phyloP scores from a whole-genome alignment of 2,329 filamentous ascomycete species.

The Claviceps maximensis region DNA sequence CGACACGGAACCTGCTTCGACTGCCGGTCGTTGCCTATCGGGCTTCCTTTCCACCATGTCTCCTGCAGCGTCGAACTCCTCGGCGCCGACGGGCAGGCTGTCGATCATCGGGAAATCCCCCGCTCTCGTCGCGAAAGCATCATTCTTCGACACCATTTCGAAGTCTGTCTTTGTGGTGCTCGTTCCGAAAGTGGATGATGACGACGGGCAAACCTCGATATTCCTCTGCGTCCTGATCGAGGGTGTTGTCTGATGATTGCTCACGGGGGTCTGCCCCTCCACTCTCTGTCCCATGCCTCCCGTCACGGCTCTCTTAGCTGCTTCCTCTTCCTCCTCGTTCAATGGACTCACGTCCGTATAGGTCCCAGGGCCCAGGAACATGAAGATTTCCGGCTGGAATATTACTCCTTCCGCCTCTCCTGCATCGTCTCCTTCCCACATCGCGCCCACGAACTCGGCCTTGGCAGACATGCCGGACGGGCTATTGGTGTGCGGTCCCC shows the following conservation, averaged over 20 bases:
- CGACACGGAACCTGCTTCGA: background rate
- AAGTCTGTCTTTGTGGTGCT: too few relatives aligned
- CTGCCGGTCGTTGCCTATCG: background rate
- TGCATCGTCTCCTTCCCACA: constrained; percentile 21
- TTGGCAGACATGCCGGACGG: constrained; percentile 20
- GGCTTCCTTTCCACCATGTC: too few relatives aligned
- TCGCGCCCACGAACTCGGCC: constrained; percentile 18
- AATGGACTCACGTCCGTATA: constrained; percentile 33
- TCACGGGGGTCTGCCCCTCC: constrained; percentile 15
- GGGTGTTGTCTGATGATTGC: constrained; percentile 18
- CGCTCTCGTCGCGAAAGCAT: background rate
- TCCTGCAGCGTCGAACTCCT: too few relatives aligned
- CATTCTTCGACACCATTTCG: too few relatives aligned
- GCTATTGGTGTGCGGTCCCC: background rate
- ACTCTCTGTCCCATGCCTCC: constrained; percentile 10
- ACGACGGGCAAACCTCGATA: constrained; percentile 7
- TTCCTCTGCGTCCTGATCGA: constrained; percentile 5
- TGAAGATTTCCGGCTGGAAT: constrained; percentile 39
- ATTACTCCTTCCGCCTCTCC: constrained; percentile 23
- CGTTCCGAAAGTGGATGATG: too few relatives aligned
- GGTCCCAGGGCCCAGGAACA: constrained; percentile 35
- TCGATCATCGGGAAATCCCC: background rate
- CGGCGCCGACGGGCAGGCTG: background rate
- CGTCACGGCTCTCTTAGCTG: constrained; percentile 9
- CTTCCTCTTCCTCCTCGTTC: constrained; percentile 24